These are phyloP conservation scores for Xanthoconium purpureum DNA, from an alignment of 768 basidiomycete species.

Conservation along the genomic window DNA sequence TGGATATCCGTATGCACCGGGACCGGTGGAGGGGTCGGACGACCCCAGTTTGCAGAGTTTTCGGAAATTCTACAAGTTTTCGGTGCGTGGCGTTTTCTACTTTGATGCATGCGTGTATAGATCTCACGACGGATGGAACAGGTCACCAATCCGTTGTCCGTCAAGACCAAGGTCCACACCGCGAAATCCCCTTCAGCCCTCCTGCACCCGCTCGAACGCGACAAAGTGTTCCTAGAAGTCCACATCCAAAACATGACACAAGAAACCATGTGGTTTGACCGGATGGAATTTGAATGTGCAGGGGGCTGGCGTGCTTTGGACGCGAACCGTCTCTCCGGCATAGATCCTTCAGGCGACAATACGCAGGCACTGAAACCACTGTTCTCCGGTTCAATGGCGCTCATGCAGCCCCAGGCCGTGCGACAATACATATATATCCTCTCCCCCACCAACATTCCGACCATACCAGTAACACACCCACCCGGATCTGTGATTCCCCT, in stretches of 20 bases:
- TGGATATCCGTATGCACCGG: slow-evolving; percentile 48
- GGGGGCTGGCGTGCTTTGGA: slow-evolving; percentile 64
- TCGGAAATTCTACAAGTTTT: slow-evolving; percentile 89
- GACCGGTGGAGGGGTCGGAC: slow-evolving; percentile 45
- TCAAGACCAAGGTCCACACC: slow-evolving; percentile 89
- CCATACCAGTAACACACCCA: slow-evolving; percentile 46
- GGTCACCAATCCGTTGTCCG: slow-evolving; percentile 93
- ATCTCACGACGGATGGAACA: slow-evolving; percentile 26
- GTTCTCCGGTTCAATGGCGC: slow-evolving; percentile 60
- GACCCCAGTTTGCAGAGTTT: slow-evolving; percentile 67
- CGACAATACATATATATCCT: slow-evolving; percentile 89
- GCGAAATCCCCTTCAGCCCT: slow-evolving; percentile 71
- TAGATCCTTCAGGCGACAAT: not conserved
- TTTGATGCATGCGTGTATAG: not conserved
- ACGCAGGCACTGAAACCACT: slow-evolving; percentile 33
- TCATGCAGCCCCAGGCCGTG: slow-evolving; percentile 81
- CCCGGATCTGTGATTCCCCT: slow-evolving; percentile 77
- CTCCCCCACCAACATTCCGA: slow-evolving; percentile 44
- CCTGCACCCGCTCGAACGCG: slow-evolving; percentile 60
- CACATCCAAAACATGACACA: slow-evolving; percentile 87
- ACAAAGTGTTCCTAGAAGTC: slow-evolving; percentile 87
- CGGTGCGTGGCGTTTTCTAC: slow-evolving; percentile 46
- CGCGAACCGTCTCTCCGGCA: slow-evolving; percentile 39
- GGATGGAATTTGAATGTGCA: slow-evolving; percentile 73
- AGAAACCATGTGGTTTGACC: slow-evolving; percentile 73